Percentiles rank a stretch among this genome's conserved stretches.
Conservation (phyloP, 1,284 basidiomycete genomes). For the Cryptococcus jaspeensis region DNA sequence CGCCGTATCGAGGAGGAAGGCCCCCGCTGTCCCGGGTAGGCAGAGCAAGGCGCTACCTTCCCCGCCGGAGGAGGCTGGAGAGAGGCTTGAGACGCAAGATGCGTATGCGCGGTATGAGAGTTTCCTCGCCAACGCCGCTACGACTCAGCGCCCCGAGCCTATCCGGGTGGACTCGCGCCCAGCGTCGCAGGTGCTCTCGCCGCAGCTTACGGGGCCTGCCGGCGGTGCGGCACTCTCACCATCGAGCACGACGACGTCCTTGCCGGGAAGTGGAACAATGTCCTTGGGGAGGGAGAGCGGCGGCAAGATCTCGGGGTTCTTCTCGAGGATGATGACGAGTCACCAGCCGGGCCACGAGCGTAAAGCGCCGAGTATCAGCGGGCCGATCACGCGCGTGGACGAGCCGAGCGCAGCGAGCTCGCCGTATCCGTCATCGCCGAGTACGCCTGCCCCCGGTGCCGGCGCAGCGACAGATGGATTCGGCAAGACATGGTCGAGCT, state of each 20-base stretch:
- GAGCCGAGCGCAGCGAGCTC: not conserved
- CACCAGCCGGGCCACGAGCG: slow-evolving; percentile 1
- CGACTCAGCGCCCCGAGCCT: slow-evolving; percentile 31
- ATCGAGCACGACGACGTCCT: not conserved
- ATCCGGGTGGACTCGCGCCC: slow-evolving; percentile 5
- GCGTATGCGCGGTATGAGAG: slow-evolving; percentile 87
- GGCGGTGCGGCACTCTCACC: not conserved
- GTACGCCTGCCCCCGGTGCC: not conserved
- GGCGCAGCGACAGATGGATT: slow-evolving; percentile 18
- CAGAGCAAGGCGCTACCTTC: not conserved
- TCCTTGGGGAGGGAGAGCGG: slow-evolving; percentile 9
- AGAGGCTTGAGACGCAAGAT: slow-evolving; percentile 63
- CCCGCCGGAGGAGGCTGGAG: not conserved
- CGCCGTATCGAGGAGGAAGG: slow-evolving; percentile 19
- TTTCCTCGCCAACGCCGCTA: slow-evolving; percentile 59
- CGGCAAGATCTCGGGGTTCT: slow-evolving; percentile 33
- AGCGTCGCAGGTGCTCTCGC: slow-evolving; percentile 9
- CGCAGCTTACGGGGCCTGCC: slow-evolving; percentile 13
- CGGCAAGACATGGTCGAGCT: slow-evolving; percentile 79
- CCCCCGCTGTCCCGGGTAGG: slow-evolving; percentile 27
- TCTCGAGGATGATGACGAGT: slow-evolving; percentile 30
- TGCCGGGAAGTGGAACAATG: not conserved
- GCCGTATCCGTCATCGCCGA: not conserved
- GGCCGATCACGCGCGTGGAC: slow-evolving; percentile 34
- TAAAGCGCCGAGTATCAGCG: slow-evolving; percentile 41